phyloP scores from a whole-genome alignment of 495 filamentous ascomycete species.

The Daldinia decipiens region DNA sequence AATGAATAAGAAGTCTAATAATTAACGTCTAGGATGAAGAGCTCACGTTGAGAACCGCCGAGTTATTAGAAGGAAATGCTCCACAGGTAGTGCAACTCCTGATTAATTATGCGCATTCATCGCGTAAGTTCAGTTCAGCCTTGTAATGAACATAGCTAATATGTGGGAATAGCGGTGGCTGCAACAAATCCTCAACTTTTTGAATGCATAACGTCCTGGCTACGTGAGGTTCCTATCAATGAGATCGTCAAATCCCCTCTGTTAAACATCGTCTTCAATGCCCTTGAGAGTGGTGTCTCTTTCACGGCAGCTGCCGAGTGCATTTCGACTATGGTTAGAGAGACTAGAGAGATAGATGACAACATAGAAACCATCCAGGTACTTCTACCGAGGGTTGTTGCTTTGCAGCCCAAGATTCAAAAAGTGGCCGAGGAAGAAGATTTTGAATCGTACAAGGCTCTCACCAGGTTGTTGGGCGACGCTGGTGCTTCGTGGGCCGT shows the following conservation, averaged over 20 bases:
- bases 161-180: slow-evolving; percentile 61
- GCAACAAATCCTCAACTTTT: slow-evolving; percentile 89
- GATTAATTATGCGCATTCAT: slow-evolving; percentile 89
- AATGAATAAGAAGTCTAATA: slow-evolving; percentile 64
- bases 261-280: slow-evolving; percentile 80
- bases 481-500: slow-evolving; percentile 95
- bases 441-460: slow-evolving; percentile 84
- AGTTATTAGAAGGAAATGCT: slow-evolving; percentile 90
- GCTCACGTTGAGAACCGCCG: slow-evolving; percentile 78
- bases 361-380: slow-evolving; percentile 80
- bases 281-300: slow-evolving; percentile 75
- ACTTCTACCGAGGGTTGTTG: slow-evolving; percentile 85
- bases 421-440: slow-evolving; percentile 86
- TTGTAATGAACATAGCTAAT: slow-evolving; percentile 30
- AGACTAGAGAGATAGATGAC: slow-evolving; percentile 93
- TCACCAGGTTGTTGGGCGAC: slow-evolving; percentile 90
- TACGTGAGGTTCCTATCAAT: slow-evolving; percentile 85
- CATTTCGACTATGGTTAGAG: slow-evolving; percentile 86
- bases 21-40: slow-evolving; percentile 86
- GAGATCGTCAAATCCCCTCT: slow-evolving; percentile 87
- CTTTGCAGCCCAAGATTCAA: slow-evolving; percentile 80
- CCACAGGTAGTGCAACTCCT: slow-evolving; percentile 84
- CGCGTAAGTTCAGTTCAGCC: slow-evolving; percentile 66
- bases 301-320: slow-evolving; percentile 95
- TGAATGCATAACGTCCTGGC: slow-evolving; percentile 95